These are phyloP conservation scores for Polymyxa betae DNA, from an alignment of 208 protist genomes.

Conservation along the genomic window DNA sequence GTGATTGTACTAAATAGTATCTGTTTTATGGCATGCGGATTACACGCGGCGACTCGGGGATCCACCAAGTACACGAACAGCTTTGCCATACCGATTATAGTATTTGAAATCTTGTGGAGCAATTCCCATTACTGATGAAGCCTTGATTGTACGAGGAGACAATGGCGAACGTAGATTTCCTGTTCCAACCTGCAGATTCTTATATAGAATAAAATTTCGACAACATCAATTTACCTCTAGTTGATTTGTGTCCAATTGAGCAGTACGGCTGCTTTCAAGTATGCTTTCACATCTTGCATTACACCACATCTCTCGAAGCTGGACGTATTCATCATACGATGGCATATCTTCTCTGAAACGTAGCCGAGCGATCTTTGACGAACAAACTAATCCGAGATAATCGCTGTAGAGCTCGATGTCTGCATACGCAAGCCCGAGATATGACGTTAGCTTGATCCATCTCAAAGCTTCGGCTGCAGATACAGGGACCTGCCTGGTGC, in stretches of 20 bases:
- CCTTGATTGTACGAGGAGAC: neutral
- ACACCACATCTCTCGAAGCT: neutral
- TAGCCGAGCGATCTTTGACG: neutral
- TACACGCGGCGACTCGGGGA: neutral
- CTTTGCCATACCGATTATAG: conserved; percentile 17
- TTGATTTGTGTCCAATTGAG: no score
- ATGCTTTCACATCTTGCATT: neutral
- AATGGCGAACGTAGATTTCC: neutral
- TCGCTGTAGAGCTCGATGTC: neutral
- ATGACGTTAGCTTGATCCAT: neutral
- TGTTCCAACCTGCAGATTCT: no score
- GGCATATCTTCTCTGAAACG: neutral
- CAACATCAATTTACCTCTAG: no score
- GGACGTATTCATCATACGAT: neutral
- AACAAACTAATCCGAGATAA: neutral
- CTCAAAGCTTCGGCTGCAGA: no score
- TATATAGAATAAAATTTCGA: no score
- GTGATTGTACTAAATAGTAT: no score
- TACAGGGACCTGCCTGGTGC: no score
- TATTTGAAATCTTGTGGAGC: neutral
- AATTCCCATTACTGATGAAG: conserved; percentile 3
- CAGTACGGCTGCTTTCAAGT: neutral
- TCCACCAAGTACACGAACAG: neutral
- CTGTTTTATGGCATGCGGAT: no score
- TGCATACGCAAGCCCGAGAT: neutral